These are phyloP conservation scores for Primulina tabacum DNA, from an alignment of 257 asterid genomes.

Conservation along the genomic window DNA sequence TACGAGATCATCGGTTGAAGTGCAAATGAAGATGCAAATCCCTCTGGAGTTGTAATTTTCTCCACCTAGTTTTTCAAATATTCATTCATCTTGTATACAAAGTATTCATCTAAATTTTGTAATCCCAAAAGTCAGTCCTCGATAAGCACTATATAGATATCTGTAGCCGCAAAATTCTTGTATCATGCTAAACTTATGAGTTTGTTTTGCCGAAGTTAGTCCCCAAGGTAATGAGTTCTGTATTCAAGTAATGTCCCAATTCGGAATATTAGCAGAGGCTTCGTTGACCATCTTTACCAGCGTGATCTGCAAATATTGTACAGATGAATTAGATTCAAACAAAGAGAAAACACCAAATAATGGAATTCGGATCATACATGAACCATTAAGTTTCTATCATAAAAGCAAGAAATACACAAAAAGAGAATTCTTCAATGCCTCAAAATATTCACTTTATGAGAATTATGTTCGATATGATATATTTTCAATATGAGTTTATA, in stretches of 20 bases:
- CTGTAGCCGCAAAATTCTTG: too few species aligned
- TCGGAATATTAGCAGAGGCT: conserved; percentile 55
- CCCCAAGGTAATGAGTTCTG: neutral
- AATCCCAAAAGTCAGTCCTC: too few species aligned
- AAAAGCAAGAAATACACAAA: neutral
- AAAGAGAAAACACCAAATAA: too few species aligned
- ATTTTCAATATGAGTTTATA: neutral
- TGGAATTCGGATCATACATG: neutral
- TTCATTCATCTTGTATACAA: too few species aligned
- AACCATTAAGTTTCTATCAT: neutral
- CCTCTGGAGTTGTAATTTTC: too few species aligned
- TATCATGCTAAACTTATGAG: conserved; percentile 18
- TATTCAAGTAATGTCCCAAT: conserved; percentile 41
- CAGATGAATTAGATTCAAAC: neutral
- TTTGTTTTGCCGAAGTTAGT: neutral
- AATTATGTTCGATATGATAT: neutral
- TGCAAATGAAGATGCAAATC: too few species aligned
- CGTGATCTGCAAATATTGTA: conserved; percentile 45
- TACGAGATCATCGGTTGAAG: too few species aligned
- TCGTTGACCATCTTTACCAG: conserved; percentile 58
- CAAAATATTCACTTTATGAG: neutral
- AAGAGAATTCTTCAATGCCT: neutral
- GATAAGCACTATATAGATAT: too few species aligned
- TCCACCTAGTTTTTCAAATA: too few species aligned
- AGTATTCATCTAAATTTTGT: too few species aligned